Conservation (phyloP, 805 yeast genomes). For the Phaffomyces opuntiae region DNA sequence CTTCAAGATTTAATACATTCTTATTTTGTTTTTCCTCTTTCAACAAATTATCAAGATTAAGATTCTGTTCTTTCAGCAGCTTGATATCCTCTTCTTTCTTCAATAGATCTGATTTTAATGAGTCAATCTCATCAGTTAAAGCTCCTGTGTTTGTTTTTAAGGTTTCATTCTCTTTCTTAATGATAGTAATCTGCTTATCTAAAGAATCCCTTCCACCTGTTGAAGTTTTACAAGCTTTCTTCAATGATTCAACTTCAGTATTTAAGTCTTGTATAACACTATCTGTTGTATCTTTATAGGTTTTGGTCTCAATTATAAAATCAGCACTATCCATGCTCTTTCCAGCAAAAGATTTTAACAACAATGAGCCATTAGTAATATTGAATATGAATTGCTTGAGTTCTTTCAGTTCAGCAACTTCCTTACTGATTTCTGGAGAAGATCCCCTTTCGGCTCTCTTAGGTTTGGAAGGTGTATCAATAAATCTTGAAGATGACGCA, state of each 20-base stretch:
- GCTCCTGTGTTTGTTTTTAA: not conserved
- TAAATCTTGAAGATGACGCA: slow-evolving; percentile 3
- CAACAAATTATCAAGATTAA: not conserved
- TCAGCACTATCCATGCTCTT: too few species aligned
- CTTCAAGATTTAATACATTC: too few species aligned
- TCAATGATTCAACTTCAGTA: too few species aligned
- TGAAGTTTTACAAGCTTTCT: too few species aligned
- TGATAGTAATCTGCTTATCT: not conserved
- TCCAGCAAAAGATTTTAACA: too few species aligned
- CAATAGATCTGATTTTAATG: not conserved
- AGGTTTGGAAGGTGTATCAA: slow-evolving; percentile 20
- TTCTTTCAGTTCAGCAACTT: slow-evolving; percentile 14
- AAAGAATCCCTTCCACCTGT: too few species aligned
- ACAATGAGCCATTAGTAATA: slow-evolving; percentile 10
- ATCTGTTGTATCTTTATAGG: too few species aligned
- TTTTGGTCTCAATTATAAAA: too few species aligned
- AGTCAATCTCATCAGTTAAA: not conserved
- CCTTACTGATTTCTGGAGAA: slow-evolving; percentile 1
- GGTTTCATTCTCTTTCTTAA: not conserved
- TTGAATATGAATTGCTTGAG: slow-evolving; percentile 12
- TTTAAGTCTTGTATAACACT: too few species aligned
- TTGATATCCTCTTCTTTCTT: not conserved
- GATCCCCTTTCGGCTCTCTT: slow-evolving; percentile 1
- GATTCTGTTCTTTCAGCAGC: not conserved
- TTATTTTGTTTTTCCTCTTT: not conserved